Conservation (phyloP, 2,329 filamentous ascomycete species). For the Pseudogymnoascus sp. region DNA sequence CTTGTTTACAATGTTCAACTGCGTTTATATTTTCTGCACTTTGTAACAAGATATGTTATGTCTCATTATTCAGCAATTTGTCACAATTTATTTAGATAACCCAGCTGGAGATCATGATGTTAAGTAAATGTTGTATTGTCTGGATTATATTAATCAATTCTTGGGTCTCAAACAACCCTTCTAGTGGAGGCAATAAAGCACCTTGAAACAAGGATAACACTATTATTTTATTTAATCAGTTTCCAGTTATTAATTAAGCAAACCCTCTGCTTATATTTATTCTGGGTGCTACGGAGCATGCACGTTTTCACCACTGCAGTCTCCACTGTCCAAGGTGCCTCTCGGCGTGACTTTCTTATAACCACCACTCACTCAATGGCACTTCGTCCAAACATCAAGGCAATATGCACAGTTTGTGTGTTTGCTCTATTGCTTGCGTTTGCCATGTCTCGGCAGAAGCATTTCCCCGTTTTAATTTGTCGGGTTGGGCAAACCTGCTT, state of each 20-base stretch:
- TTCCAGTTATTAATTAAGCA: too few species aligned
- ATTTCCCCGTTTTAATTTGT: neutral
- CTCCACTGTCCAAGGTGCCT: too few species aligned
- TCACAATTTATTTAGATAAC: neutral
- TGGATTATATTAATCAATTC: neutral
- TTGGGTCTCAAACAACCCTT: neutral
- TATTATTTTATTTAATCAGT: neutral
- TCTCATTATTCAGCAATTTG: neutral
- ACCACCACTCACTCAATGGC: neutral
- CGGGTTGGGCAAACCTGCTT: neutral
- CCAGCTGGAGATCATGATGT: neutral
- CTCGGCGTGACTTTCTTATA: neutral
- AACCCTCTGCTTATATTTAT: neutral
- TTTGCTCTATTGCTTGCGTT: neutral
- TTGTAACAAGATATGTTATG: neutral
- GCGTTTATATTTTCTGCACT: neutral
- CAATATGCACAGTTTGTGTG: neutral
- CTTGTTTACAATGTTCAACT: neutral
- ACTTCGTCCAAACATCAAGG: neutral
- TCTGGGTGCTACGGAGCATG: neutral
- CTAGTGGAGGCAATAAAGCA: neutral
- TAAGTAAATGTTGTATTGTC: neutral
- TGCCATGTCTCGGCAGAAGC: neutral
- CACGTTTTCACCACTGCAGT: neutral
- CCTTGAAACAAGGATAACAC: neutral